A percentile compares a stretch with the other conserved stretches of the same genome.
phyloP scores from a whole-genome alignment of 2,329 filamentous ascomycete species.

The Diaporthe amygdali region DNA sequence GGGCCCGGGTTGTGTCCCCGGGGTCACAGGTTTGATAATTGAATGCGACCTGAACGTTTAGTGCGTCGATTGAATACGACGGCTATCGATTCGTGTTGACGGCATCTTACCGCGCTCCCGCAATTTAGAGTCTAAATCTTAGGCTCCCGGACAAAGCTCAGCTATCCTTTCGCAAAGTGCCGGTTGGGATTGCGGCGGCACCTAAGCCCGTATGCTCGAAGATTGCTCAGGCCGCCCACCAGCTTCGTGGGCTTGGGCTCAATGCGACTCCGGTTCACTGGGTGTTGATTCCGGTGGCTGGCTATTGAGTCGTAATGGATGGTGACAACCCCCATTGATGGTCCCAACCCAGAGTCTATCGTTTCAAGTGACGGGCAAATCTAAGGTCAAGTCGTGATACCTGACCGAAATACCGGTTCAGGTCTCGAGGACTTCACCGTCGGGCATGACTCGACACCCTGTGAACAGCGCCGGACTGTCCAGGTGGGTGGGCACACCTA shows the following conservation, averaged over 20 bases:
- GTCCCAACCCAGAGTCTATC: not conserved
- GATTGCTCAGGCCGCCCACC: constrained; percentile 1
- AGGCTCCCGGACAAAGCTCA: not conserved
- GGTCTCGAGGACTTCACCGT: not conserved
- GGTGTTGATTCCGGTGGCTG: constrained; percentile 5
- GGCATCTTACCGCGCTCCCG: constrained; percentile 5
- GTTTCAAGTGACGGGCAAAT: not conserved
- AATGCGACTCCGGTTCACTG: constrained; percentile 9
- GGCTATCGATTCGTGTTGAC: not conserved
- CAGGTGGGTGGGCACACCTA: not conserved
- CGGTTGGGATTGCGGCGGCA: not conserved
- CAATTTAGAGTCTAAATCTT: constrained; percentile 3
- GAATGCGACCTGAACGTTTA: constrained; percentile 1
- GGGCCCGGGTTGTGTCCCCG: not conserved
- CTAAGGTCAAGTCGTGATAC: constrained; percentile 12
- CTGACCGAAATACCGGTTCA: constrained; percentile 10
- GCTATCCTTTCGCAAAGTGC: constrained; percentile 1
- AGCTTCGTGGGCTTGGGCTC: not conserved
- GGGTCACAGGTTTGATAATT: constrained; percentile 1
- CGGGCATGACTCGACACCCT: not conserved
- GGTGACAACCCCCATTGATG: not conserved
- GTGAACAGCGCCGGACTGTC: not conserved
- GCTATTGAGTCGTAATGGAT: constrained; percentile 7
- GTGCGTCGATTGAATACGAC: not conserved
- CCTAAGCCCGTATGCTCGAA: not conserved